These are phyloP conservation scores for Alternaria alternata DNA, from an alignment of 2,329 filamentous ascomycete genomes.

Conservation along the genomic window DNA sequence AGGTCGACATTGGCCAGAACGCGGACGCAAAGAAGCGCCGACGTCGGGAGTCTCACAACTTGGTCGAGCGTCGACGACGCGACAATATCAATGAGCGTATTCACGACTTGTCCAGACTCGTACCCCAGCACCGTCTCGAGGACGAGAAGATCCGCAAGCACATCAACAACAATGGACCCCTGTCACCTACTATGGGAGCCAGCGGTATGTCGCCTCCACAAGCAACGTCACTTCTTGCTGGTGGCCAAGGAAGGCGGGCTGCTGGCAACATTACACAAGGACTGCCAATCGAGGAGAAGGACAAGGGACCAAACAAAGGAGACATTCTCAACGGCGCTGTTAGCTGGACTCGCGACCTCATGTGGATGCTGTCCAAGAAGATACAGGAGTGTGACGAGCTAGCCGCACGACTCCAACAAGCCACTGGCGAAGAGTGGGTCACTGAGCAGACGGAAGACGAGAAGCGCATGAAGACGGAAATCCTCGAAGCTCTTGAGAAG, in stretches of 20 bases:
- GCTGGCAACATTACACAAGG: constrained; percentile 89
- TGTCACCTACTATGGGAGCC: constrained; percentile 82
- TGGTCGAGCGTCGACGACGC: constrained; percentile 90
- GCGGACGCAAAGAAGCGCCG: constrained; percentile 94
- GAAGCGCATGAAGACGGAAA: constrained; percentile 92
- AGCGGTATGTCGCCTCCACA: constrained; percentile 73
- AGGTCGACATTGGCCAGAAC: constrained; percentile 74
- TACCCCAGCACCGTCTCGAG: constrained; percentile 89
- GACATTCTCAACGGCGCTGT: constrained; percentile 98
- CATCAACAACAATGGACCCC: constrained; percentile 87
- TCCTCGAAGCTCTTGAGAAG: constrained; percentile 84
- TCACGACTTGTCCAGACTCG: constrained; percentile 91
- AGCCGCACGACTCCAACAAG: constrained; percentile 68
- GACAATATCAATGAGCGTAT: constrained; percentile 99
- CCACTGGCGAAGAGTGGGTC: constrained; percentile 46
- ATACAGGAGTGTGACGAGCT: constrained; percentile 89
- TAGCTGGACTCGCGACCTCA: constrained; percentile 95
- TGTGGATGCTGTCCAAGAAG: constrained; percentile 95
- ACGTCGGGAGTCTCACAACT: constrained; percentile 91
- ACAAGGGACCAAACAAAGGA: constrained; percentile 98
- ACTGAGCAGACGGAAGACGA: constrained; percentile 79
- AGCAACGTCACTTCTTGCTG: constrained; percentile 87
- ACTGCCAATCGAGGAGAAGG: constrained; percentile 93
- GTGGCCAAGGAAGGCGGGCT: constrained; percentile 82
- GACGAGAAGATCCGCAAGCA: constrained; percentile 98